Evolutionary conservation across 2,329 filamentous ascomycete species (phyloP), one percentile per base, ranked within the genome.

Genomic region (Colletotrichum caudatum): DNA sequence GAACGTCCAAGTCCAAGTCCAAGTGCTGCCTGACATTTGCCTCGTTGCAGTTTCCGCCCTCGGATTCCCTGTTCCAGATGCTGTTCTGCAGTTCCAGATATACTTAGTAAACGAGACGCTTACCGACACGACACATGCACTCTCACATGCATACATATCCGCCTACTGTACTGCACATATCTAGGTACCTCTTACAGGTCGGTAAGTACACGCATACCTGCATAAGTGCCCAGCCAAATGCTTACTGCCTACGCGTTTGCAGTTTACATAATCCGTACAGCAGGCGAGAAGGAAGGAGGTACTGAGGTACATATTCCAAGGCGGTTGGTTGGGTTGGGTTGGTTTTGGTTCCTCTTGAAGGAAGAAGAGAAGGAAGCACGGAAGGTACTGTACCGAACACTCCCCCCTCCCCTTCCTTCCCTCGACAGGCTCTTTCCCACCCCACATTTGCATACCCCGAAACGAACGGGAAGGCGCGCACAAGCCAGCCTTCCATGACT

Each of bases 401-500:
- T 29, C 29, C 29, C 29, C 29, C 26, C 23, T 44, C 56, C 37
- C 37, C 18, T 59, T 35, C 48, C 48, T 63, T 63, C 48, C 18
- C 16, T 16, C 16, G 53, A 50, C 64, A 29, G 29, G 37, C 41
- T 33, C 56, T 53, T 58, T 53, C 64, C 53, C 16, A 44, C 18
- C 18, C 16, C 41, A 44, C 18, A 46, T 46, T 11, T 46, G 59
- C 69, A 71, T 71, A 64, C 69, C 59, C 65, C 69, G 69, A 71
- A 69, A 71, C 69, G 48, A 65, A 64, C 65, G 69, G 69, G 65
- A 71, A 68, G 65, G 39, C 54, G 66, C 53, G 53, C 58, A 68
- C 59, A 61, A 46, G 64, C 64, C 64, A 71, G 41, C n/a, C 50
- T 53, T 29, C 29, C 29, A 29, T 29, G 46, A 64, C 66, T 35